A percentile compares a stretch with the other conserved stretches of the same genome.
phyloP scores from a whole-genome alignment of 2,329 filamentous ascomycete species.

The Arthroderma uncinatum region DNA sequence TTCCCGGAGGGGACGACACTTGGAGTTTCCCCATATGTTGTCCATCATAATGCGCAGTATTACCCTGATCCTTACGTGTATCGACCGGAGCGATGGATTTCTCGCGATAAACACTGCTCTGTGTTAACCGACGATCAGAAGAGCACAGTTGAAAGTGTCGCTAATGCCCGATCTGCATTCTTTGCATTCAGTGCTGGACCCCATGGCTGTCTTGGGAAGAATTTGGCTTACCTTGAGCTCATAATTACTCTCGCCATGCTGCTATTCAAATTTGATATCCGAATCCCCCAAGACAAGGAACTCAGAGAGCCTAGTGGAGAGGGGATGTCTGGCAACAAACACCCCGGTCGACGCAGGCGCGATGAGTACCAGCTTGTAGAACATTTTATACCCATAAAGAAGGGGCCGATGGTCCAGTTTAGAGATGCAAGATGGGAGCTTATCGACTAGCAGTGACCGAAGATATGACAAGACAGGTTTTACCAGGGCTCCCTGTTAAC shows the following conservation, averaged over 20 bases:
- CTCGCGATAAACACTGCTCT: background rate
- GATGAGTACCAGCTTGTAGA: conserved; percentile 10
- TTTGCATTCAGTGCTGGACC: conserved; percentile 31
- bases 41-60: conserved; percentile 25
- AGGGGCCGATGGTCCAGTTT: conserved; percentile 26
- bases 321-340: background rate
- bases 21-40: conserved; percentile 22
- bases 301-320: background rate
- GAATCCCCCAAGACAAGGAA: conserved; percentile 1
- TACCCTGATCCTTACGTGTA: conserved; percentile 23
- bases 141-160: conserved; percentile 22
- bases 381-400: conserved; percentile 16
- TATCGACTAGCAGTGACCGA: background rate
- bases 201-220: conserved; percentile 34
- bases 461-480: no score
- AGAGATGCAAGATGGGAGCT: background rate
- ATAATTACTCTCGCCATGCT: conserved; percentile 29
- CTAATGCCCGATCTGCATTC: conserved; percentile 33
- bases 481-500: no score
- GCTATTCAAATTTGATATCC: conserved; percentile 32
- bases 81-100: conserved; percentile 28
- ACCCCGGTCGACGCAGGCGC: conserved; percentile 7
- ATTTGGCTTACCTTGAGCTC: conserved; percentile 35
- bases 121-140: background rate
- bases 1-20: conserved; percentile 24